Conservation (phyloP, 1,284 basidiomycete species). For the Phellinidium pouzarii region DNA sequence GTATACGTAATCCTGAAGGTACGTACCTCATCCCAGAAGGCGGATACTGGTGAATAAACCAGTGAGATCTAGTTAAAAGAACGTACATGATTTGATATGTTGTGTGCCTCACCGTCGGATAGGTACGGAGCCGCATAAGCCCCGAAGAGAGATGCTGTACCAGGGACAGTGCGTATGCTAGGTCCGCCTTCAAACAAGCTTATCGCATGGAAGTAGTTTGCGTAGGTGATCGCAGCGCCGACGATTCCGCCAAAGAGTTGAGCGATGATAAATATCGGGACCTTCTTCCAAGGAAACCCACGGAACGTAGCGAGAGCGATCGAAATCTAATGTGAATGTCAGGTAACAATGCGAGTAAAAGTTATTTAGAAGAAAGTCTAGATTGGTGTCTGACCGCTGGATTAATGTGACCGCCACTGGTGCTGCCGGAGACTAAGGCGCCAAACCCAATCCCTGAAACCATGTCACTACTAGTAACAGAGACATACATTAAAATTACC, state of each 20-base stretch:
- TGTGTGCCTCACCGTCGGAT: not conserved
- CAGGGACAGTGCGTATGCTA: constrained; percentile 50
- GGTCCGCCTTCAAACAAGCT: constrained; percentile 59
- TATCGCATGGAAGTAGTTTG: constrained; percentile 73
- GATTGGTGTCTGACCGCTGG: constrained; percentile 64
- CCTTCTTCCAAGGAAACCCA: constrained; percentile 74
- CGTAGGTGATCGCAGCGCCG: constrained; percentile 65
- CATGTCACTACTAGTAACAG: too few relatives aligned
- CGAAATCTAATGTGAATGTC: too few relatives aligned
- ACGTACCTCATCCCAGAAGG: constrained; percentile 14
- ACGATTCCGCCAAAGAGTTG: constrained; percentile 67
- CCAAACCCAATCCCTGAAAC: constrained; percentile 46
- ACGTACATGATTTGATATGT: too few relatives aligned
- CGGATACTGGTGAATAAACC: constrained; percentile 7
- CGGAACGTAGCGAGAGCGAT: constrained; percentile 62
- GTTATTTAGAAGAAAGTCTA: too few relatives aligned
- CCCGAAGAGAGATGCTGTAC: constrained; percentile 65
- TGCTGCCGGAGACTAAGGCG: constrained; percentile 57
- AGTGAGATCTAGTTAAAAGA: not conserved
- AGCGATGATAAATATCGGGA: constrained; percentile 62
- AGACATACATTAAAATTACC: constrained; percentile 14
- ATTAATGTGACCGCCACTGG: constrained; percentile 75
- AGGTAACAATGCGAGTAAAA: too few relatives aligned
- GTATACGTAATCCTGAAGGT: too few relatives aligned
- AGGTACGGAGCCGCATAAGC: constrained; percentile 46